Conservation (phyloP, 2,329 filamentous ascomycete genomes). For the Colletotrichum tofieldiae region DNA sequence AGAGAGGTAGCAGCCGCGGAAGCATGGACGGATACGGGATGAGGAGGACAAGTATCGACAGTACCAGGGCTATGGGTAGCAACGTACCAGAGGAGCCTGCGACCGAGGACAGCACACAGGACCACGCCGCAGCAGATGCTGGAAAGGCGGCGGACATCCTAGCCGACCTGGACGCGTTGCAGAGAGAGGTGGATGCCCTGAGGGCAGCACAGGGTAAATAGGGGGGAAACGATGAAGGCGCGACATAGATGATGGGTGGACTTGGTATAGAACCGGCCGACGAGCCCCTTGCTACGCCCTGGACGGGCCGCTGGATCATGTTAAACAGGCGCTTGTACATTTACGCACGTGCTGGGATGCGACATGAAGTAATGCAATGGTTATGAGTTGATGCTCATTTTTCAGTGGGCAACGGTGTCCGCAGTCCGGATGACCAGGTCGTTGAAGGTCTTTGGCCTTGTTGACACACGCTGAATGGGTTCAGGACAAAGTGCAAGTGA, state of each 20-base stretch:
- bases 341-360: slow-evolving; percentile 34
- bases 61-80: slow-evolving; percentile 43
- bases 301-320: slow-evolving; percentile 29
- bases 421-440: neutral
- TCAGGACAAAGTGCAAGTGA: neutral
- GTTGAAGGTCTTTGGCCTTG: neutral
- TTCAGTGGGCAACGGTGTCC: neutral
- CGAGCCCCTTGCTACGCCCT: slow-evolving; percentile 2
- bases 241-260: slow-evolving; percentile 31
- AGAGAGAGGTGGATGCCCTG: slow-evolving; percentile 82
- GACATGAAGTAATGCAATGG: slow-evolving; percentile 42
- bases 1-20: slow-evolving; percentile 63
- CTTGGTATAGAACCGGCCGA: slow-evolving; percentile 24
- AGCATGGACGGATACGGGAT: slow-evolving; percentile 55
- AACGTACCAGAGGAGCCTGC: slow-evolving; percentile 48
- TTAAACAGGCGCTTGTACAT: slow-evolving; percentile 33
- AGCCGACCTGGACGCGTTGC: slow-evolving; percentile 79
- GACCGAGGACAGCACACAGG: slow-evolving; percentile 45
- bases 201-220: slow-evolving; percentile 58
- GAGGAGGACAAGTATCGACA: slow-evolving; percentile 54
- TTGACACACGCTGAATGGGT: neutral
- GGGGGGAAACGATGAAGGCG: slow-evolving; percentile 19
- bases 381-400: slow-evolving; percentile 25
- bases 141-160: slow-evolving; percentile 72
- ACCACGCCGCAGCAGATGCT: slow-evolving; percentile 45